A percentile compares a stretch with the other conserved stretches of the same genome.
These are phyloP conservation scores for Kalmusia sp. DNA, from an alignment of 2,329 filamentous ascomycete genomes.

Conservation along the genomic window DNA sequence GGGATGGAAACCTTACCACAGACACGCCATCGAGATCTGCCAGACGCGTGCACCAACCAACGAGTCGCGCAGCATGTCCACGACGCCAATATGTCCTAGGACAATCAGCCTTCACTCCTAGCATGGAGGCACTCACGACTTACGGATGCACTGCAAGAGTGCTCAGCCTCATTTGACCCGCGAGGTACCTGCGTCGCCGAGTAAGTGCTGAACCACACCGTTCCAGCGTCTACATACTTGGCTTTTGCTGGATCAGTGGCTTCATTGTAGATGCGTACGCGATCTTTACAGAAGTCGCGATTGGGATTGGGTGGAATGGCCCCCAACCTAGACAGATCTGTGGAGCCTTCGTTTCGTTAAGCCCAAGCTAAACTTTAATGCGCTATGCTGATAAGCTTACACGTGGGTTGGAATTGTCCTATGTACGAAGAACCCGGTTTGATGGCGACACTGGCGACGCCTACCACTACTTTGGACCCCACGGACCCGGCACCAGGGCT, in stretches of 20 bases:
- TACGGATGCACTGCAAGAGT: constrained; percentile 27
- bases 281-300: constrained; percentile 27
- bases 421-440: constrained; percentile 28
- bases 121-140: not conserved
- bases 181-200: constrained; percentile 16
- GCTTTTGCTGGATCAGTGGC: constrained; percentile 30
- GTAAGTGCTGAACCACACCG: not conserved
- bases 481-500: not conserved
- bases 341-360: constrained; percentile 15
- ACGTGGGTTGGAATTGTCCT: constrained; percentile 23
- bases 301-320: constrained; percentile 7
- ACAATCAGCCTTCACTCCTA: constrained; percentile 4
- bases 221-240: constrained; percentile 20
- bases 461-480: constrained; percentile 24
- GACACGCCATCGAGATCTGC: constrained; percentile 30
- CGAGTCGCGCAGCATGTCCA: constrained; percentile 32
- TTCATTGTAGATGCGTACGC: constrained; percentile 24
- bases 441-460: constrained; percentile 31
- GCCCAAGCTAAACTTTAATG: constrained; percentile 3
- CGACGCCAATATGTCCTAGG: constrained; percentile 33
- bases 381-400: constrained; percentile 22
- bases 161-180: constrained; percentile 20
- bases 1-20: constrained; percentile 19
- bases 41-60: constrained; percentile 32
- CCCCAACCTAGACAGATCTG: constrained; percentile 1